These are phyloP conservation scores for Hypomyces rosellus DNA, from an alignment of 2,329 filamentous ascomycete species.

Conservation along the genomic window DNA sequence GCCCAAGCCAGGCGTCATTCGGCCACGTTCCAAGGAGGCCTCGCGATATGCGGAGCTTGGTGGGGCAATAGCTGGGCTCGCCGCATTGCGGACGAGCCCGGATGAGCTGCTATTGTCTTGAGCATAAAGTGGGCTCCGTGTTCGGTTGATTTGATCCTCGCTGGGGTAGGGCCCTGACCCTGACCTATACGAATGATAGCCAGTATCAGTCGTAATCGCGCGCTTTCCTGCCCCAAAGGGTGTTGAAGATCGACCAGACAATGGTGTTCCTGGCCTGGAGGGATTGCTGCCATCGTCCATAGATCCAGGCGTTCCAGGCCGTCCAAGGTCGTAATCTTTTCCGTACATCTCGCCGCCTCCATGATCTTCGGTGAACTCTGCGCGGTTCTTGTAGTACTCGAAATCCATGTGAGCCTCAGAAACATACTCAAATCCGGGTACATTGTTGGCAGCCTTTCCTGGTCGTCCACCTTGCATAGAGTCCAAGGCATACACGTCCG, in stretches of 20 bases:
- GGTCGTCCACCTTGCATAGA: constrained; percentile 58
- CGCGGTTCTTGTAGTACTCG: constrained; percentile 82
- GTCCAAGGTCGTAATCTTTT: constrained; percentile 49
- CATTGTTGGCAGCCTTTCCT: constrained; percentile 36
- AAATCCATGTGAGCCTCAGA: constrained; percentile 83
- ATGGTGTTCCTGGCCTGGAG: constrained; percentile 48
- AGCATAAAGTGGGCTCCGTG: constrained; percentile 43
- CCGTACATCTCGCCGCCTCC: constrained; percentile 70
- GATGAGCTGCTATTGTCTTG: constrained; percentile 48
- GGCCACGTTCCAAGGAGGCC: constrained; percentile 19
- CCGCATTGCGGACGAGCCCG: constrained; percentile 47
- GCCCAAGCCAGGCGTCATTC: constrained; percentile 16
- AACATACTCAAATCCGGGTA: constrained; percentile 84
- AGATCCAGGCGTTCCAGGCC: constrained; percentile 56
- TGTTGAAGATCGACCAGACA: constrained; percentile 25
- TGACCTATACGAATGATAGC: constrained; percentile 24
- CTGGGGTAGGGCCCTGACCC: constrained; percentile 11
- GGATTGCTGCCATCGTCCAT: constrained; percentile 37
- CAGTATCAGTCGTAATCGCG: constrained; percentile 21
- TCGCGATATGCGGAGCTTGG: constrained; percentile 21
- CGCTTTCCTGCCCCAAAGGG: constrained; percentile 26
- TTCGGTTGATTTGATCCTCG: constrained; percentile 24
- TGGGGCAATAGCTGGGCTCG: constrained; percentile 40
- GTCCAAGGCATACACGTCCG: constrained; percentile 74
- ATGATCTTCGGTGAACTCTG: constrained; percentile 81